phyloP scores from a whole-genome alignment of 2,329 filamentous ascomycete genomes.

The Chaetothyriales sp. region DNA sequence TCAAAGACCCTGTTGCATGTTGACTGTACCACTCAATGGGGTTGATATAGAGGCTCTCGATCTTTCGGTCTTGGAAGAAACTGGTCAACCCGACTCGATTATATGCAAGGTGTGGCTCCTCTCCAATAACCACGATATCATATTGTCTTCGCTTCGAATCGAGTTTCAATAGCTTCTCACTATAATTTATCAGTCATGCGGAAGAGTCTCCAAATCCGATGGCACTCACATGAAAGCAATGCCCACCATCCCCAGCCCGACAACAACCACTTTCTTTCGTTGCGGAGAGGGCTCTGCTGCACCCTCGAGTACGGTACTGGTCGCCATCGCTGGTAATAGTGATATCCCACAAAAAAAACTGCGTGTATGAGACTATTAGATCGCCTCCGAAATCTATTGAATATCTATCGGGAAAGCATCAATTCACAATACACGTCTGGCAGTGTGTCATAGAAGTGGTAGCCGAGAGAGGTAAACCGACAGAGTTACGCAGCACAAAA shows the following conservation, averaged over 20 bases:
- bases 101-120: slow-evolving; percentile 77
- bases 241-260: slow-evolving; percentile 84
- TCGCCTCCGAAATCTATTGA: not conserved
- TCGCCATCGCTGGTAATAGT: slow-evolving; percentile 20
- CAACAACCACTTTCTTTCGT: slow-evolving; percentile 62
- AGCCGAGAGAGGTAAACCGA: not conserved
- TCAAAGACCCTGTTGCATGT: slow-evolving; percentile 53
- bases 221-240: slow-evolving; percentile 67
- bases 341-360: not conserved
- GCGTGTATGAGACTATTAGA: not conserved
- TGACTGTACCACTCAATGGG: slow-evolving; percentile 66
- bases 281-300: slow-evolving; percentile 16
- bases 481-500: not conserved
- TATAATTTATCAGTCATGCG: slow-evolving; percentile 24
- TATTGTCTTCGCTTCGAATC: slow-evolving; percentile 64
- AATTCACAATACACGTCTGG: not conserved
- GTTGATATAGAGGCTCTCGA: slow-evolving; percentile 81
- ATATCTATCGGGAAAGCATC: not conserved
- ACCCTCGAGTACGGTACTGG: slow-evolving; percentile 15
- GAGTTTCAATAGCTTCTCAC: slow-evolving; percentile 78
- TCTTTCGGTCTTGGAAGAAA: slow-evolving; percentile 74
- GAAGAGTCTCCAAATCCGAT: not conserved
- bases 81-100: slow-evolving; percentile 81
- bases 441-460: not conserved
- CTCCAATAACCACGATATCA: slow-evolving; percentile 71